These are phyloP conservation scores for Cryphonectria parasitica DNA, from an alignment of 2,329 filamentous ascomycete genomes.

Conservation along the genomic window DNA sequence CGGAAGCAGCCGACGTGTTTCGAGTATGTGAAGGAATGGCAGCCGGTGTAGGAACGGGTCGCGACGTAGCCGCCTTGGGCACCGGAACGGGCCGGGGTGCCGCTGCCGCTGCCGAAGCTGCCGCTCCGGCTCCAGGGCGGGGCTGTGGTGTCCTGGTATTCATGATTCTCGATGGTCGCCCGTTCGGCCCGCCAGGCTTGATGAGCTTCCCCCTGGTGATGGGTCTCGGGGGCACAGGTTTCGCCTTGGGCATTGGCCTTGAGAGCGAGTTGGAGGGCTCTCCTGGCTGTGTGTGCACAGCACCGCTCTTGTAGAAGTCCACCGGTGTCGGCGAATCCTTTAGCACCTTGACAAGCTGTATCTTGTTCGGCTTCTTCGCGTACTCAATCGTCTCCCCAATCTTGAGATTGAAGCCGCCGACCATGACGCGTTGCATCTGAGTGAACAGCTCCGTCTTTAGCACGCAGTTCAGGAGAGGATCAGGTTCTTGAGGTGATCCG, in stretches of 20 bases:
- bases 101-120: conserved; percentile 25
- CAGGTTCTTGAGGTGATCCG: conserved; percentile 87
- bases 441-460: conserved; percentile 98
- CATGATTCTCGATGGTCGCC: conserved; percentile 74
- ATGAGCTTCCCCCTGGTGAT: conserved; percentile 94
- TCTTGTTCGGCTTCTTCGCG: conserved; percentile 96
- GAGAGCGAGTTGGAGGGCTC: conserved; percentile 84
- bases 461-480: conserved; percentile 90
- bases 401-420: conserved; percentile 79
- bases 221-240: conserved; percentile 82
- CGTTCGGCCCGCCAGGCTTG: conserved; percentile 83
- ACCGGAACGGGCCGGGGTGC: conserved; percentile 31
- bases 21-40: conserved; percentile 56
- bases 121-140: conserved; percentile 43
- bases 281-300: conserved; percentile 83
- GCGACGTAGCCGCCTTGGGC: conserved; percentile 35
- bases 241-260: conserved; percentile 82
- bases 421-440: conserved; percentile 79
- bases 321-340: conserved; percentile 79
- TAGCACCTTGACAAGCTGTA: conserved; percentile 83
- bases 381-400: conserved; percentile 88
- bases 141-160: conserved; percentile 39
- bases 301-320: conserved; percentile 93
- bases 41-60: conserved; percentile 37
- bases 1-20: conserved; percentile 56